These are phyloP conservation scores for Penicillium coffeae DNA, from an alignment of 495 filamentous ascomycete species.

Conservation along the genomic window DNA sequence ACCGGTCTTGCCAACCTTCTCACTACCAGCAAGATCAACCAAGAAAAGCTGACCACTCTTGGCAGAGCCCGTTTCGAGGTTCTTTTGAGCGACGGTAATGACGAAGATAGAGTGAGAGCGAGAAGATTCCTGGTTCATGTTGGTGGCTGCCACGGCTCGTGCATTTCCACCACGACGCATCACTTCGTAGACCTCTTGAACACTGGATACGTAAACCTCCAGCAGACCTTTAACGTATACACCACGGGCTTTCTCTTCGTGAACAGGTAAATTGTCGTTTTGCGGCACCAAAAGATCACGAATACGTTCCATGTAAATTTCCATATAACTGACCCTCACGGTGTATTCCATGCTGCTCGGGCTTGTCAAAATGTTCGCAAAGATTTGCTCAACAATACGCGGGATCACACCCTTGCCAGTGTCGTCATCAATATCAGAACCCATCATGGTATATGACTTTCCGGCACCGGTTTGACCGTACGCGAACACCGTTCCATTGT, in stretches of 20 bases:
- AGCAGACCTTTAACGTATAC: constrained; percentile 96
- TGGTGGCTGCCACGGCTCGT: constrained; percentile 93
- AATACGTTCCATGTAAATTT: constrained; percentile 99
- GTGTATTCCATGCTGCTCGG: constrained; percentile 96
- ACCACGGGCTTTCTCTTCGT: constrained; percentile 93
- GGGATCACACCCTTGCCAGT: constrained; percentile 89
- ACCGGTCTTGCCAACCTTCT: constrained; percentile 98
- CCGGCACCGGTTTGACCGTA: constrained; percentile 98
- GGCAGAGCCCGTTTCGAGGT: constrained; percentile 91
- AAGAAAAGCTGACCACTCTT: constrained; percentile 96
- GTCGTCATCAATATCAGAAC: constrained; percentile 89
- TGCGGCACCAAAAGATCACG: constrained; percentile 86
- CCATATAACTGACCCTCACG: constrained; percentile 97
- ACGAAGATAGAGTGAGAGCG: constrained; percentile 98
- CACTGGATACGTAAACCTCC: constrained; percentile 93
- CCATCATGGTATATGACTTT: constrained; percentile 99
- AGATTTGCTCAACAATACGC: constrained; percentile 96
- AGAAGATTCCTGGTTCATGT: constrained; percentile 99
- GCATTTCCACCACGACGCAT: constrained; percentile 89
- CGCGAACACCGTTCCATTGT: constrained; percentile 98
- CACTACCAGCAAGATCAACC: constrained; percentile 95
- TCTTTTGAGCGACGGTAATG: constrained; percentile 96
- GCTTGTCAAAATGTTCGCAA: constrained; percentile 85
- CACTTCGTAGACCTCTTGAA: constrained; percentile 93
- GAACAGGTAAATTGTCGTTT: constrained; percentile 93